Percentiles rank a stretch among this genome's conserved stretches.
These are phyloP conservation scores for Malassezia psittaci DNA, from an alignment of 1,284 basidiomycete genomes.

Conservation along the genomic window DNA sequence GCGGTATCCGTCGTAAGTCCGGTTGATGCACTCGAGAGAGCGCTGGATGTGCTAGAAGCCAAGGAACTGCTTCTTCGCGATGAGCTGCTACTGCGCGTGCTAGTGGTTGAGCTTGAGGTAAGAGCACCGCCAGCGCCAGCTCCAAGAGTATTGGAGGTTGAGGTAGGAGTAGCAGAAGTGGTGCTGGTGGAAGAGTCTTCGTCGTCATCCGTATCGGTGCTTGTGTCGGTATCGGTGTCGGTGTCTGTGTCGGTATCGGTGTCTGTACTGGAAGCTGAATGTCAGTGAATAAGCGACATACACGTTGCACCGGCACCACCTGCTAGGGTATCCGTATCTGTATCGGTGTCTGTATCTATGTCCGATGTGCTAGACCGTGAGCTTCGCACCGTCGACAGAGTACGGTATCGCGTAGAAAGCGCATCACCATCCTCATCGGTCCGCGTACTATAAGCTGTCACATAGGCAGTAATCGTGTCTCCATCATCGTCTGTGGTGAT, in stretches of 20 bases:
- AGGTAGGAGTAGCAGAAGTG: neutral
- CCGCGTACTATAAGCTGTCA: neutral
- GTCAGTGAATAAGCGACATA: neutral
- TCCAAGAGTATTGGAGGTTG: neutral
- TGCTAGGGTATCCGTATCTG: neutral
- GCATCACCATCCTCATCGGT: constrained; percentile 16
- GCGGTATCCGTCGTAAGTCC: neutral
- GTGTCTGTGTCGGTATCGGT: neutral
- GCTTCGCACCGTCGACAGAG: constrained; percentile 6
- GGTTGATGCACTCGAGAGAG: neutral
- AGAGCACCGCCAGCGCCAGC: neutral
- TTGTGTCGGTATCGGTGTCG: neutral
- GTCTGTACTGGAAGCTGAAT: no score
- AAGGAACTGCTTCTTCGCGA: neutral
- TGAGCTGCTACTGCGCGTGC: neutral
- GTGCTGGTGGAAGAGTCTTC: neutral
- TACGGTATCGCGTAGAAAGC: constrained; percentile 1
- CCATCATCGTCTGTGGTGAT: constrained; percentile 17
- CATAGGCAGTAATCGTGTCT: constrained; percentile 7
- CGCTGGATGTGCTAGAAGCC: neutral
- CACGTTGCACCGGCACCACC: neutral
- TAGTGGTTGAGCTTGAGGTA: neutral
- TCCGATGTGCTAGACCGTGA: neutral
- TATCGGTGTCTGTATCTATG: neutral
- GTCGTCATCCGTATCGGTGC: neutral